phyloP scores from a whole-genome alignment of 148 eudicot genomes.

The Oxyria digyna region DNA sequence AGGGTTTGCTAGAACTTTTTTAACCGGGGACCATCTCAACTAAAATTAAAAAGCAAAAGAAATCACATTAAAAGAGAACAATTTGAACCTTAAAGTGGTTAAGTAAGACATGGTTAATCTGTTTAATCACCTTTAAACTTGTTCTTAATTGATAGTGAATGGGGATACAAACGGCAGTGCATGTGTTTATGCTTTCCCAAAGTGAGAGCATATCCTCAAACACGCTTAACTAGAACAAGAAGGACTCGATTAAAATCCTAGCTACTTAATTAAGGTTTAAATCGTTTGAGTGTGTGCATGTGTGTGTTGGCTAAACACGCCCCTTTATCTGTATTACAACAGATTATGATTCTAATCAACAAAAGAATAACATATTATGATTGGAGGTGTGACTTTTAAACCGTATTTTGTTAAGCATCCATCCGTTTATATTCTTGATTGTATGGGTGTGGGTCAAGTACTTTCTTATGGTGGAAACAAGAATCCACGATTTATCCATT shows the following conservation, averaged over 20 bases:
- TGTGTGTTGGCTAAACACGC: too few species aligned
- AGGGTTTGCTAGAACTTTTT: conserved; percentile 1
- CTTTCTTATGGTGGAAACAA: neutral
- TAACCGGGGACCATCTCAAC: neutral
- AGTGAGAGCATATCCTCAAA: neutral
- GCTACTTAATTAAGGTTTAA: neutral
- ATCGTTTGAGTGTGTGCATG: too few species aligned
- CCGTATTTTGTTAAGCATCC: neutral
- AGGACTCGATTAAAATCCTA: neutral
- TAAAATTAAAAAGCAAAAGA: too few species aligned
- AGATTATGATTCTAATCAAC: too few species aligned
- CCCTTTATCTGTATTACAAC: too few species aligned
- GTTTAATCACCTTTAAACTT: too few species aligned
- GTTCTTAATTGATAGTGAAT: too few species aligned
- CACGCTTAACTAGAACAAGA: conserved; percentile 2
- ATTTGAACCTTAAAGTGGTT: neutral
- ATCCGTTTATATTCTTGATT: neutral
- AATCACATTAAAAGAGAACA: conserved; percentile 1
- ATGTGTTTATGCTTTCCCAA: too few species aligned
- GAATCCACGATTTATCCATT: neutral
- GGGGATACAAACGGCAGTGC: too few species aligned
- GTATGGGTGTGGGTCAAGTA: neutral
- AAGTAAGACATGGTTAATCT: neutral
- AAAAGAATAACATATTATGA: neutral
- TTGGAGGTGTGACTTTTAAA: neutral